A percentile compares a stretch with the other conserved stretches of the same genome.
phyloP scores from a whole-genome alignment of 1,284 basidiomycete species.

The Puccinia triticina region DNA sequence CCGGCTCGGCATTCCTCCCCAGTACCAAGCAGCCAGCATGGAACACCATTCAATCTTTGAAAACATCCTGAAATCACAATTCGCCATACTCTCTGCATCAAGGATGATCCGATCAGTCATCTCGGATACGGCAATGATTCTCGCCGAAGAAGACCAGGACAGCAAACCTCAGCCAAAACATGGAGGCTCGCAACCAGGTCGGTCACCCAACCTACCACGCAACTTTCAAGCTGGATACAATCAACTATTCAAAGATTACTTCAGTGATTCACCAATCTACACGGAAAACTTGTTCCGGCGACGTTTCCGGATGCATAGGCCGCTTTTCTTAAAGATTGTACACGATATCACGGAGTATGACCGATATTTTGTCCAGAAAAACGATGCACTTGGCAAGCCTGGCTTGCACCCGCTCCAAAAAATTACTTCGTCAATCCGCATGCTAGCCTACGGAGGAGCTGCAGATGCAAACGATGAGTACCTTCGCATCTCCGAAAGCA shows the following conservation, averaged over 20 bases:
- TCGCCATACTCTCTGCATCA: no score
- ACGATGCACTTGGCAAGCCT: no score
- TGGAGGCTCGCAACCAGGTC: neutral
- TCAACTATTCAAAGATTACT: neutral
- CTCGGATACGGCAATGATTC: no score
- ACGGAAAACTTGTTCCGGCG: neutral
- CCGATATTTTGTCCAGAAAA: no score
- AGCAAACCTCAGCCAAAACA: neutral
- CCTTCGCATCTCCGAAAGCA: neutral
- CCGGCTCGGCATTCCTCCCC: no score
- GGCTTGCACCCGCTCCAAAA: no score
- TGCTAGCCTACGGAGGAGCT: conserved; percentile 17
- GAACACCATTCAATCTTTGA: no score
- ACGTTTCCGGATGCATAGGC: neutral
- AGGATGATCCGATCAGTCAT: no score
- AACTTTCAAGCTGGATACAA: neutral
- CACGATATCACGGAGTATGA: no score
- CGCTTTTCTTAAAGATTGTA: no score
- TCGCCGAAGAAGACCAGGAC: neutral
- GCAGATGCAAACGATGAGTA: neutral
- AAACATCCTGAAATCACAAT: no score
- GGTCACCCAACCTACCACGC: neutral
- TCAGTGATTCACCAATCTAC: neutral
- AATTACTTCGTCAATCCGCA: neutral
- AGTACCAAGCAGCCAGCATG: no score